Evolutionary conservation across 2,329 filamentous ascomycete species (phyloP).

Genomic region (Onygena corvina): DNA sequence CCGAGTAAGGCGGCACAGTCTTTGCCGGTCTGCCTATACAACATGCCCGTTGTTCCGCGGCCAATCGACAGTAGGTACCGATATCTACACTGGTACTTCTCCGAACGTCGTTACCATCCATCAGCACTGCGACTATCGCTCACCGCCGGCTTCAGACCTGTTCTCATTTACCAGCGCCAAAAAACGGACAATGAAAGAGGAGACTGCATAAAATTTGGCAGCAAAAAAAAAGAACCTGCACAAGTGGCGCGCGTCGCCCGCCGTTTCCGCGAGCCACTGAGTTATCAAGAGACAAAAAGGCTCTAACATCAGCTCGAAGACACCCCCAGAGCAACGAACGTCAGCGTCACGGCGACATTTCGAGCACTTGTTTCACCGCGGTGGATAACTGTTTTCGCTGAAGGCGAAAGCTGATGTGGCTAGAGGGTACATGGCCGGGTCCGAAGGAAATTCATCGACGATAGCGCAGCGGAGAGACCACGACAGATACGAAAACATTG

Average conservation of each 20-base stretch:
- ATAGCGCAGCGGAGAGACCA: conserved; percentile 41
- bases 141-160: too few relatives aligned
- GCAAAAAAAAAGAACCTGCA: conserved; percentile 10
- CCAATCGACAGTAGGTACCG: conserved; percentile 1
- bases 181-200: neutral
- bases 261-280: conserved; percentile 15
- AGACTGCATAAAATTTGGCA: neutral
- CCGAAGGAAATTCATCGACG: conserved; percentile 39
- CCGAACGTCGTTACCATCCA: too few relatives aligned
- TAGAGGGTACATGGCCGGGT: conserved; percentile 39
- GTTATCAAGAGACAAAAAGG: conserved; percentile 8
- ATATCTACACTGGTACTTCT: neutral
- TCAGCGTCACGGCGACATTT: neutral
- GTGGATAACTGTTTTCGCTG: neutral
- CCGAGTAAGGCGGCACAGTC: neutral
- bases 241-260: conserved; percentile 11
- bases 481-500: conserved; percentile 30
- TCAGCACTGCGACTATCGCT: too few relatives aligned
- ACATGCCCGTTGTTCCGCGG: too few relatives aligned
- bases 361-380: neutral
- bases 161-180: too few relatives aligned
- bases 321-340: neutral
- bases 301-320: conserved; percentile 2
- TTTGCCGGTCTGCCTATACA: neutral
- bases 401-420: conserved; percentile 29